Conservation (phyloP, 208 protist species). For the Kentomonas sorsogonicus region DNA sequence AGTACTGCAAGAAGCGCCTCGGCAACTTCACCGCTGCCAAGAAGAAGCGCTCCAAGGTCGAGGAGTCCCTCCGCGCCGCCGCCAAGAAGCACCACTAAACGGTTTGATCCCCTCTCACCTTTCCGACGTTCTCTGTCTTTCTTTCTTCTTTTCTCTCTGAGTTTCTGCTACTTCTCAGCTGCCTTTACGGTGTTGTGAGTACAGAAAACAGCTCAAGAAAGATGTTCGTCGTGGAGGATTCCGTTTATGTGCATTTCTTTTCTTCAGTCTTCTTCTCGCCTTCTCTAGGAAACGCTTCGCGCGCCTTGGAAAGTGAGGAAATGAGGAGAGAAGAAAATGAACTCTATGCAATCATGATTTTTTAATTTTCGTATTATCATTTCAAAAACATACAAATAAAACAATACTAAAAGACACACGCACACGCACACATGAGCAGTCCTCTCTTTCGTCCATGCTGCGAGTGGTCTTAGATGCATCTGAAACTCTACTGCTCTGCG, state of each 20-base stretch:
- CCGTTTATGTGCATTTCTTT: neutral
- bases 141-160: no score
- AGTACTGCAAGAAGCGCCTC: slow-evolving; percentile 93
- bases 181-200: no score
- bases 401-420: slow-evolving; percentile 8
- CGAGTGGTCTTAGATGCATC: neutral
- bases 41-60: slow-evolving; percentile 91
- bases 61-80: slow-evolving; percentile 88
- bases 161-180: no score
- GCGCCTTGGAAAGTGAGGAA: neutral
- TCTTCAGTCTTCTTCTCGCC: neutral
- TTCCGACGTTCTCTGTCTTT: no score
- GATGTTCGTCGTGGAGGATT: no score
- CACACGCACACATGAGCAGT: neutral
- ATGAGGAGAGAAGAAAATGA: slow-evolving; percentile 7
- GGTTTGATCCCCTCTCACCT: no score
- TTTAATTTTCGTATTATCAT: slow-evolving; percentile 13
- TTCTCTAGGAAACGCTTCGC: neutral
- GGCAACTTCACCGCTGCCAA: slow-evolving; percentile 85
- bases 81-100: slow-evolving; percentile 89
- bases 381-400: slow-evolving; percentile 13
- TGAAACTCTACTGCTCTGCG: no score
- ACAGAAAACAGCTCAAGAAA: no score
- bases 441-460: neutral
- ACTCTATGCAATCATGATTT: slow-evolving; percentile 9